These are phyloP conservation scores for Talaromyces trachyspermus DNA, from an alignment of 495 filamentous ascomycete species.

Conservation along the genomic window DNA sequence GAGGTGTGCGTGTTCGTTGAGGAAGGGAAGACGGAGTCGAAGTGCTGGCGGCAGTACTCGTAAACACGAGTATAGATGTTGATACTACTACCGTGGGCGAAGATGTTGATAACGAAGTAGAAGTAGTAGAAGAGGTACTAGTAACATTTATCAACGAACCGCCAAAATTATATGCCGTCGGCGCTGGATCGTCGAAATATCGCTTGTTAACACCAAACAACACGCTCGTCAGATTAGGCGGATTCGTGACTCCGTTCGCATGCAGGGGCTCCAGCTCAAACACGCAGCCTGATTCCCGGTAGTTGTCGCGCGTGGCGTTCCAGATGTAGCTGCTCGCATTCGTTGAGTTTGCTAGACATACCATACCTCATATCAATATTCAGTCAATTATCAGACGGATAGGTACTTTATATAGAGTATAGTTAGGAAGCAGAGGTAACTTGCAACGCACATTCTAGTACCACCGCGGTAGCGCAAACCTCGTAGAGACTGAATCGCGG, in stretches of 20 bases:
- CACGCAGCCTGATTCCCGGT: conserved; percentile 12
- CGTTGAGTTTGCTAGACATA: conserved; percentile 9
- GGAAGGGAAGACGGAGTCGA: neutral
- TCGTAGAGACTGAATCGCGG: too few relatives aligned
- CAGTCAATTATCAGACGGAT: too few relatives aligned
- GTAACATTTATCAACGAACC: too few relatives aligned
- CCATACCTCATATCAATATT: too few relatives aligned
- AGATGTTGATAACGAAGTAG: too few relatives aligned
- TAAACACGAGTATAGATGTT: neutral
- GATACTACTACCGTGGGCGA: too few relatives aligned
- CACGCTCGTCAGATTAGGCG: conserved; percentile 10
- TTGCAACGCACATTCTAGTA: too few relatives aligned
- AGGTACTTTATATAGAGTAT: too few relatives aligned
- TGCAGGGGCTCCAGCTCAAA: conserved; percentile 10
- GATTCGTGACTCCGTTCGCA: neutral
- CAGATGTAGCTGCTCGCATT: conserved; percentile 13
- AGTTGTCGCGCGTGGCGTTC: conserved; percentile 12
- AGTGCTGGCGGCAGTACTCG: neutral
- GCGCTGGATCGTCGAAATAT: conserved; percentile 10
- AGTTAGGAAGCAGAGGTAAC: too few relatives aligned
- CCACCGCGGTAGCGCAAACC: too few relatives aligned
- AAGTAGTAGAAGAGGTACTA: too few relatives aligned
- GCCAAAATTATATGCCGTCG: conserved; percentile 12
- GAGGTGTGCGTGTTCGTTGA: too few relatives aligned
- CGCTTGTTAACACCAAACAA: conserved; percentile 12